Conservation (phyloP, 2,329 filamentous ascomycete species). For the Lasiodiplodia citricola region DNA sequence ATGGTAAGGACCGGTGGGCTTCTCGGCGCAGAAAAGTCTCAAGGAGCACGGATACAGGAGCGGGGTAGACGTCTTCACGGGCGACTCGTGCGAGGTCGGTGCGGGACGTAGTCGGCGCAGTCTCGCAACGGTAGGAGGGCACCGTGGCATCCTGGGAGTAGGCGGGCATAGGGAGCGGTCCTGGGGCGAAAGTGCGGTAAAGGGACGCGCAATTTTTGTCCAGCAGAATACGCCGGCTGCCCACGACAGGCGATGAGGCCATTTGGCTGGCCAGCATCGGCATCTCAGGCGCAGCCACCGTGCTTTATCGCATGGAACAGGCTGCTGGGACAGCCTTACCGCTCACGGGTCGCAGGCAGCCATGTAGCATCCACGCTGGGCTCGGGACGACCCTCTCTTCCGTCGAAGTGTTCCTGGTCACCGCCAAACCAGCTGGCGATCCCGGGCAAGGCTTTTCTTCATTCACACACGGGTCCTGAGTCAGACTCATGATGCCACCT, state of each 20-base stretch:
- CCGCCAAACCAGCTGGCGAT: conserved; percentile 15
- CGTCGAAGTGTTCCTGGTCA: conserved; percentile 21
- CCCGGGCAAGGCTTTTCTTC: not conserved
- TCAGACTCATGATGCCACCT: conserved; percentile 15
- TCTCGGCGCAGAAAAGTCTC: conserved; percentile 2
- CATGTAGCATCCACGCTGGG: conserved; percentile 18
- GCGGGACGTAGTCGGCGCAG: conserved; percentile 9
- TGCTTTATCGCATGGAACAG: conserved; percentile 8
- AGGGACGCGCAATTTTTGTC: not conserved
- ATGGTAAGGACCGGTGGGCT: conserved; percentile 4
- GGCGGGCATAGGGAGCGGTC: not conserved
- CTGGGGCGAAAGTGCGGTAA: conserved; percentile 12
- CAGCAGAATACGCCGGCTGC: not conserved
- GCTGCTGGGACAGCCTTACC: conserved; percentile 18
- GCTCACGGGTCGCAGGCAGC: conserved; percentile 2
- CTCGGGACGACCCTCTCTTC: conserved; percentile 24
- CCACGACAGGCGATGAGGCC: not conserved
- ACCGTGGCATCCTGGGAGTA: not conserved
- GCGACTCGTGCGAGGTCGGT: conserved; percentile 8
- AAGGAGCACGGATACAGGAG: conserved; percentile 4
- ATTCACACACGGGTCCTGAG: not conserved
- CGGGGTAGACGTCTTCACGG: conserved; percentile 5
- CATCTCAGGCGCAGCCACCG: not conserved
- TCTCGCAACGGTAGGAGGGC: not conserved
- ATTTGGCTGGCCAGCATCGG: not conserved